A percentile compares a stretch with the other conserved stretches of the same genome.
These are phyloP conservation scores for Mrakiaceae sp. DNA, from an alignment of 1,284 basidiomycete genomes.

Conservation along the genomic window DNA sequence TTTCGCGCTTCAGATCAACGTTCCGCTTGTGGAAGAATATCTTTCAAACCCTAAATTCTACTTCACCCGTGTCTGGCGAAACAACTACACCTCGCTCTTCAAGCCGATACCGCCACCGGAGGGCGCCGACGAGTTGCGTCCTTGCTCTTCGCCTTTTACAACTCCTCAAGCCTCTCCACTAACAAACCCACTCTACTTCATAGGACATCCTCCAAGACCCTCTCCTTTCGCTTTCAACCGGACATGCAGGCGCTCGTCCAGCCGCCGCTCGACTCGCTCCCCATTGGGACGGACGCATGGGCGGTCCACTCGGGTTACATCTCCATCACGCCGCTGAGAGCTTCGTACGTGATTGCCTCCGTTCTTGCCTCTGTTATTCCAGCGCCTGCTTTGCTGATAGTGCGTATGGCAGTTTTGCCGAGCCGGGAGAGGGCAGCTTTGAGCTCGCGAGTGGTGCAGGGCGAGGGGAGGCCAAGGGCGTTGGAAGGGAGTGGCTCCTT, in stretches of 20 bases:
- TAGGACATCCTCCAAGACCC: slow-evolving; percentile 21
- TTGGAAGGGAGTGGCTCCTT: slow-evolving; percentile 13
- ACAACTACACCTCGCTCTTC: slow-evolving; percentile 23
- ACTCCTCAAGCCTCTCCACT: neutral
- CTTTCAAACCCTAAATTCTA: slow-evolving; percentile 27
- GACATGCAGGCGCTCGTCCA: slow-evolving; percentile 58
- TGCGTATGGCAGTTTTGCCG: slow-evolving; percentile 4
- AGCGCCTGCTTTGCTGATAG: neutral
- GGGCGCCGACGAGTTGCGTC: neutral
- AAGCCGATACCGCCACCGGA: neutral
- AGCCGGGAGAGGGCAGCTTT: slow-evolving; percentile 3
- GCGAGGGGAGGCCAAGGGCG: neutral
- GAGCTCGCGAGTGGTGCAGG: neutral
- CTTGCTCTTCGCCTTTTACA: no score
- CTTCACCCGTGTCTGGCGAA: slow-evolving; percentile 35
- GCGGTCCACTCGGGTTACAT: slow-evolving; percentile 15
- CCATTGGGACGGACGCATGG: slow-evolving; percentile 67
- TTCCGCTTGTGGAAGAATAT: slow-evolving; percentile 30
- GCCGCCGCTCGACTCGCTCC: slow-evolving; percentile 47
- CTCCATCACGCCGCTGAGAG: slow-evolving; percentile 20
- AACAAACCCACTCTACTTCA: neutral
- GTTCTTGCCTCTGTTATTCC: neutral
- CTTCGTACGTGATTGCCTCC: slow-evolving; percentile 6
- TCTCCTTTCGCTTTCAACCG: slow-evolving; percentile 72
- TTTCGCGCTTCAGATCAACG: slow-evolving; percentile 27